Evolutionary conservation across 495 filamentous ascomycete genomes (phyloP).

Genomic region (Lichina pygmaea): DNA sequence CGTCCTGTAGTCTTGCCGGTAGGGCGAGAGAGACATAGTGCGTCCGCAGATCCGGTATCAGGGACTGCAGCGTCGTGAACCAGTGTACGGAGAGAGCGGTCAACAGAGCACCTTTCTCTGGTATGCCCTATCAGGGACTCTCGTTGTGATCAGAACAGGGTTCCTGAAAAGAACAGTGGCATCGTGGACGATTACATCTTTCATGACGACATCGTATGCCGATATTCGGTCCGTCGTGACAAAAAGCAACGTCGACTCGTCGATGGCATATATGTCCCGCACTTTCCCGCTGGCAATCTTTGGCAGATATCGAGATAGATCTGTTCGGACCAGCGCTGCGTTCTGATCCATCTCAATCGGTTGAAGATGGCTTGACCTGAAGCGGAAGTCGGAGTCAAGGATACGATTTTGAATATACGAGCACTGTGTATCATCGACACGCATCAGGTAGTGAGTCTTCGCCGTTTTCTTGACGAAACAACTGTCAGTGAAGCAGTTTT

Average conservation of each 20-base stretch:
- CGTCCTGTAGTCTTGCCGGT: conserved; percentile 19
- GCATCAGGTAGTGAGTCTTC: too few relatives aligned
- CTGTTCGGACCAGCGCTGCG: conserved; percentile 16
- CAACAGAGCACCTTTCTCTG: conserved; percentile 59
- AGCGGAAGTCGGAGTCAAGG: too few relatives aligned
- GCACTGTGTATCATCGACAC: too few relatives aligned
- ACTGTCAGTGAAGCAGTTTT: too few relatives aligned
- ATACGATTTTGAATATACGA: too few relatives aligned
- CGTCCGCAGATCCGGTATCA: conserved; percentile 38
- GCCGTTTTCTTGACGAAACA: too few relatives aligned
- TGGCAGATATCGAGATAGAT: conserved; percentile 25
- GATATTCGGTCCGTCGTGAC: conserved; percentile 81
- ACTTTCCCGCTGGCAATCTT: conserved; percentile 49
- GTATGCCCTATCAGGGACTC: conserved; percentile 30
- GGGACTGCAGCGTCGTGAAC: conserved; percentile 44
- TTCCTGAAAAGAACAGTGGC: too few relatives aligned
- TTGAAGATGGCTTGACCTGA: too few relatives aligned
- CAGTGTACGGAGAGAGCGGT: conserved; percentile 65
- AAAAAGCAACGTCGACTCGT: conserved; percentile 56
- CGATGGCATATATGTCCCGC: conserved; percentile 53
- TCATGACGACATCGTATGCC: conserved; percentile 79
- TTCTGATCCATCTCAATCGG: conserved; percentile 5
- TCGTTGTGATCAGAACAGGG: too few relatives aligned
- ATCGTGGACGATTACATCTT: conserved; percentile 26
- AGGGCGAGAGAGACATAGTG: conserved; percentile 52